Evolutionary conservation across 1,284 basidiomycete genomes (phyloP).

Genomic region (Ustilago loliicola): DNA sequence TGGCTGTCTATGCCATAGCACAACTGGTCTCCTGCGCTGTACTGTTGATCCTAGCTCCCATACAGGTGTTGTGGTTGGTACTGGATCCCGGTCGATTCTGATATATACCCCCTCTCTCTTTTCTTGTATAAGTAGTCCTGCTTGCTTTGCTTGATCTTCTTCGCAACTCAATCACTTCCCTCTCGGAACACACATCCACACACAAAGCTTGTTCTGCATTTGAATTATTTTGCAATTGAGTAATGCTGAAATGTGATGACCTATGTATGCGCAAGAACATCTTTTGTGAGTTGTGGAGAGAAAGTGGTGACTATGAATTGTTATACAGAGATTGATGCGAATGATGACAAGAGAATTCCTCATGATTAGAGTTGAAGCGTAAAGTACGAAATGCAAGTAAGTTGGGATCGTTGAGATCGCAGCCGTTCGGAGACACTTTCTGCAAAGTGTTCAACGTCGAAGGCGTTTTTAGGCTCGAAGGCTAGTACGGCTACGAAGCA

Average conservation of each 20-base stretch:
- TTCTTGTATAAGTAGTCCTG: neutral
- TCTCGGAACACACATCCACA: neutral
- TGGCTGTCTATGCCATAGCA: conserved; percentile 6
- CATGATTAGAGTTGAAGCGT: conserved; percentile 36
- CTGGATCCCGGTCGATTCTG: neutral
- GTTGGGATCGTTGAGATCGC: conserved; percentile 36
- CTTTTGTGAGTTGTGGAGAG: neutral
- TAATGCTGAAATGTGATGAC: neutral
- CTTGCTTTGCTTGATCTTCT: neutral
- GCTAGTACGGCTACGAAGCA: conserved; percentile 21
- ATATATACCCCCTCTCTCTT: conserved; percentile 11
- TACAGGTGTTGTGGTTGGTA: conserved; percentile 31
- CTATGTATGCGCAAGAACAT: neutral
- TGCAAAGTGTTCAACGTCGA: conserved; percentile 21
- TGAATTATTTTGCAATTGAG: neutral
- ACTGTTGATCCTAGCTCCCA: conserved; percentile 26
- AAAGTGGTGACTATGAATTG: conserved; percentile 8
- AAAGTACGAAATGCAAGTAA: conserved; percentile 10
- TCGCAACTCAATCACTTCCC: neutral
- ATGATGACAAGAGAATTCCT: neutral
- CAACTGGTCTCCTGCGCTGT: conserved; percentile 6
- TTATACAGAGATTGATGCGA: conserved; percentile 11
- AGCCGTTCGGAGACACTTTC: conserved; percentile 30
- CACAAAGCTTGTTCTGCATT: neutral
- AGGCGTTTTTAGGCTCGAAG: conserved; percentile 15